These are phyloP conservation scores for Dendrocalamus latiflorus DNA, from an alignment of 202 grass and related monocot species.

Conservation along the genomic window DNA sequence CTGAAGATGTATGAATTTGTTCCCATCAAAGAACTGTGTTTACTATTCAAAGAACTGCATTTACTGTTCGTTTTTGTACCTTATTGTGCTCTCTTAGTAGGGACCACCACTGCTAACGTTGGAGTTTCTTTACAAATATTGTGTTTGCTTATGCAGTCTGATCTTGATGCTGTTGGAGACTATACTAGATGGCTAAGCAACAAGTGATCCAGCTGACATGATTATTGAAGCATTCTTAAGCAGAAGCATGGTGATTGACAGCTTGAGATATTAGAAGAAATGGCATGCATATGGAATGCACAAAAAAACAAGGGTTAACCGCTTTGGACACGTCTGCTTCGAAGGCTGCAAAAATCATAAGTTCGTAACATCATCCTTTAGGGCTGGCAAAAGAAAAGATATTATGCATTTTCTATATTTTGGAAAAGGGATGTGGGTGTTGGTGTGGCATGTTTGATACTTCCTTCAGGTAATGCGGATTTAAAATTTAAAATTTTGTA, in stretches of 20 bases:
- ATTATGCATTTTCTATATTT: background rate
- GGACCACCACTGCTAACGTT: background rate
- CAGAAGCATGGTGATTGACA: slow-evolving; percentile 1
- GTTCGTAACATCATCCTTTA: background rate
- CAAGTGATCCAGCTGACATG: background rate
- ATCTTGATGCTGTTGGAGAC: slow-evolving; percentile 32
- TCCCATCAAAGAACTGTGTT: background rate
- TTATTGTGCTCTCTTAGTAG: background rate
- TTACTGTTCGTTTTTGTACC: slow-evolving; percentile 5
- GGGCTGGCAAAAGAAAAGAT: background rate
- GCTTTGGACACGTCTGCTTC: background rate
- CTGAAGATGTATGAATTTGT: slow-evolving; percentile 38
- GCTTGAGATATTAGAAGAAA: background rate
- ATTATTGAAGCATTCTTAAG: slow-evolving; percentile 19
- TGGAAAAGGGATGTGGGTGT: background rate
- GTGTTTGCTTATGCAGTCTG: slow-evolving; percentile 23
- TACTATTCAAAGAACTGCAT: background rate
- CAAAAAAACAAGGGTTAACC: background rate
- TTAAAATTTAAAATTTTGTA: background rate
- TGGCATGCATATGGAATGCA: background rate
- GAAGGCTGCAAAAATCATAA: background rate
- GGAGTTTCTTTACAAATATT: background rate
- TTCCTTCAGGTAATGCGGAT: background rate
- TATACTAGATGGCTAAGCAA: slow-evolving; percentile 33
- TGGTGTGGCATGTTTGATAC: background rate